Base-by-base conservation (phyloP, 176 grass and related monocot species). In the Sorghum bicolor region DNA sequence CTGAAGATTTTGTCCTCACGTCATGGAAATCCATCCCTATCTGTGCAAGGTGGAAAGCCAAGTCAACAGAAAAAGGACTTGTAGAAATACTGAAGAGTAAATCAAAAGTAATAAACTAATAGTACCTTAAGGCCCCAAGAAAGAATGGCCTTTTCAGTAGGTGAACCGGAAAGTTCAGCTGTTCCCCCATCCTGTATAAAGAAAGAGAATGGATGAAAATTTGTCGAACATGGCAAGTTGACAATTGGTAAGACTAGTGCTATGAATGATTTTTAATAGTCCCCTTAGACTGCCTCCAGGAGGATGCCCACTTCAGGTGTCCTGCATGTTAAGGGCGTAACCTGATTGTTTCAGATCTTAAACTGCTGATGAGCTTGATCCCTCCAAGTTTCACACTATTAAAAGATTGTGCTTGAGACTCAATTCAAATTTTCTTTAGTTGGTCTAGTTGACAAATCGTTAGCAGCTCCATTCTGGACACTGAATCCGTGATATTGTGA, bases 111-210 rank as follows among this genome's bases (percentile, higher is more conserved):
- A 44, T 41, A 48, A 64, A 37, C 48, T 62, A 55, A 47, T 36
- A 52, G 53, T 92, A 95, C 96, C 93, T 93, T 92, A 77, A 93
- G 84, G 41, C 93, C 93, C 93, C 96, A 98, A 70, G 80, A 95
- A 90, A 98, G 93, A 76, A 98, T 83, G n/a, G 93, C 89, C 60
- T 98, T 98, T 87, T 98, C 96, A 62, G 96, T 98, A 87, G 96
- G 96, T 14, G 93, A 90, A 50, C 93, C 96, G 29, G 87, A 89
- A 63, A 98, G 31, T 80, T 98, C 93, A 38, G 67, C 74, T 76
- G 48, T 79, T 94, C 87, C 85, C 39, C 90, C 89, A 81, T 90
- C 91, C 96, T 95, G 84, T 43, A 63, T 55, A 84, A 67, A 48
- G 31, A 43, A 83, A 30, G 83, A 50, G 2, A 64, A 83, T 65